Evolutionary conservation across 2,329 filamentous ascomycete species (phyloP).

Genomic region (Polychaeton citri): DNA sequence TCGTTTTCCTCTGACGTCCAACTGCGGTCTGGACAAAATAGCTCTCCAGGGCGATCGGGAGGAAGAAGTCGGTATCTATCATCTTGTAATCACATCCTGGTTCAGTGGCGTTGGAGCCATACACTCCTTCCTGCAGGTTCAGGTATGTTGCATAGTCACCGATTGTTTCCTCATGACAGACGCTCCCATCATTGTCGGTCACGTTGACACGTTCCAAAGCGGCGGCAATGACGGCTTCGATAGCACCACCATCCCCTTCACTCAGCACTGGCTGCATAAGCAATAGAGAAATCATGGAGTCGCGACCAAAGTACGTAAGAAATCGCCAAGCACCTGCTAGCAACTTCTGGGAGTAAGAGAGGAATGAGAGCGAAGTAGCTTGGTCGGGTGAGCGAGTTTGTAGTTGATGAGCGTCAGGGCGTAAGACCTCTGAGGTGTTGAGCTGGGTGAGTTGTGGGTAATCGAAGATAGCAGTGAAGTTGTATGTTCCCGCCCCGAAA

Average conservation of each 20-base stretch:
- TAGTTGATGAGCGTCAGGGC: slow-evolving; percentile 31
- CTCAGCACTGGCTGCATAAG: slow-evolving; percentile 46
- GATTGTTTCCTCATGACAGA: slow-evolving; percentile 53
- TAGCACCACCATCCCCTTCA: slow-evolving; percentile 38
- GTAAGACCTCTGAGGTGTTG: slow-evolving; percentile 36
- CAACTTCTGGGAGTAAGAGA: slow-evolving; percentile 51
- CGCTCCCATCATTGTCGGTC: slow-evolving; percentile 39
- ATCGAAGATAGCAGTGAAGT: slow-evolving; percentile 46
- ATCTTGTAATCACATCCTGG: slow-evolving; percentile 32
- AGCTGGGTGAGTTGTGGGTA: slow-evolving; percentile 49
- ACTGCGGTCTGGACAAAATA: slow-evolving; percentile 41
- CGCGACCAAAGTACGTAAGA: slow-evolving; percentile 53
- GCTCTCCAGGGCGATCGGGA: slow-evolving; percentile 43
- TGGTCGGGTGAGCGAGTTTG: slow-evolving; percentile 34
- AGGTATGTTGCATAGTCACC: slow-evolving; percentile 52
- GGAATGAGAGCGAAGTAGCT: slow-evolving; percentile 44
- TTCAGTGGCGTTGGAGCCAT: slow-evolving; percentile 29
- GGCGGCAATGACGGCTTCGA: slow-evolving; percentile 48
- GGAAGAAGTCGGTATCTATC: slow-evolving; percentile 50
- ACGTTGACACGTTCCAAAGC: slow-evolving; percentile 48
- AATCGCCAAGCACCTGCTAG: slow-evolving; percentile 54
- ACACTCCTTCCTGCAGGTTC: slow-evolving; percentile 40
- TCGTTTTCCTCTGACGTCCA: slow-evolving; percentile 25
- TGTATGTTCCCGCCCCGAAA: slow-evolving; percentile 42
- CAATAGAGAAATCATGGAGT: slow-evolving; percentile 49